Evolutionary conservation across 2,329 filamentous ascomycete species (phyloP), one percentile per base, ranked within the genome.

Genomic region (Aspergillus versicolor): DNA sequence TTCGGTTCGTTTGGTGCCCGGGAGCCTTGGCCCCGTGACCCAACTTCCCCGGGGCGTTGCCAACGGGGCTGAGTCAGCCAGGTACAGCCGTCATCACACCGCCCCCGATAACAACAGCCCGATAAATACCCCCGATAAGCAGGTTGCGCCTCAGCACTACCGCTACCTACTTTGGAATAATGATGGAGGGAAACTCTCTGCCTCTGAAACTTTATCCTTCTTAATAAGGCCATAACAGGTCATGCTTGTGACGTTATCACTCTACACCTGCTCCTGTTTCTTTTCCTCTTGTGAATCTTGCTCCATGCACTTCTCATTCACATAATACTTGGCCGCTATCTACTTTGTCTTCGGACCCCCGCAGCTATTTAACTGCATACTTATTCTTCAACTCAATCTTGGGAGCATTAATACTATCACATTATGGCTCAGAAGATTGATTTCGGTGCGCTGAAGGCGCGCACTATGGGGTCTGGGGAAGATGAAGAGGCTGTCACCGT

Each of bases 401-500:
- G 19, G 21, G 32, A 5, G 7, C 12, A 9, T 52, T 17, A 21
- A n/a, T 44, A 37, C 19, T 11, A 47, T 34, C 37, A 15, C 45
- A 69, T 64, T 32, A 90, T 91, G 87, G 87, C 90, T 73, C 88
- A 88, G 68, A 84, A 86, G 37, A 84, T 82, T 58, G 83, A 86
- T 65, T 85, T 83, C 66, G 82, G 81, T 69, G 81, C 88, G 69
- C 81, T 99, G 63, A 89, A 91, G 70, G 92, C 93, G 65, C 89
- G 91, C 67, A 94, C 94, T 24, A 84, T 99, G 79, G 86, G 84
- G 56, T 88, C 91, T 56, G 90, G 90, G 63, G 89, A 92, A 60
- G 91, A 96, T 66, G 94, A 97, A 74, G 94, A 97, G 75, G 94
- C 94, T 42, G 94, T 99, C 56, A 99, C 94, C 0, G 94, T 99